Base-by-base conservation (phyloP, 169 alveolate genomes). In the Cryptosporidium sp. region DNA sequence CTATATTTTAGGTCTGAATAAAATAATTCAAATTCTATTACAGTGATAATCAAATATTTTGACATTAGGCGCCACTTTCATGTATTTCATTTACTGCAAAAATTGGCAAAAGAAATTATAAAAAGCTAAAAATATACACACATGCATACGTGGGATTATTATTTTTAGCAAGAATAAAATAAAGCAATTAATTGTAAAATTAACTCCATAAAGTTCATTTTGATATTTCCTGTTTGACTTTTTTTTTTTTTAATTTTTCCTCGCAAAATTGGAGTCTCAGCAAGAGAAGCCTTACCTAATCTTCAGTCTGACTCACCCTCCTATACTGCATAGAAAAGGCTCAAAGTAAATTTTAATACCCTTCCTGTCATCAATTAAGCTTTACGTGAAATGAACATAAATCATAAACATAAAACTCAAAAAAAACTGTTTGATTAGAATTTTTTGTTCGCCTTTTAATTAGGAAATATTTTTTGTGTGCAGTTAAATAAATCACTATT, bases 21-120 rank as follows among this genome's bases (percentile, higher is more conserved):
- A 39, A 39, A 7, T 2, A 39, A 7, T 2, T 0, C 12, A 9
- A 41, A 41, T 41, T 41, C 9, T 41, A 41, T 41, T 41, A 41
- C 21, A 45, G 12, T 45, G 21, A 23, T 21, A 23, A 0, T 55
- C 6, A 55, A 55, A 55, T 55, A 8, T 26, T 21, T 9, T 55
- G 67, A 55, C 67, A 23, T 55, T 55, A 21, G 67, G 67, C 67
- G 67, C 67, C 67, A 55, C 35, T 55, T n/a, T 55, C 67, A 55
- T 55, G 67, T 26, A 55, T 23, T 23, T 41, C 21, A 6, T 12
- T 48, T 48, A 48, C 1, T 14, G 55, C 21, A 48, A 48, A 18
- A 48, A 48, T 48, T 48, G 55, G 23, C 55, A 48, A 48, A 48
- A 48, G 14, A 48, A 48, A 48, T 41, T 48, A 41, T 41, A 0